phyloP scores from a whole-genome alignment of 192 early-diverging fungal species.

The Funneliformis geosporum region DNA sequence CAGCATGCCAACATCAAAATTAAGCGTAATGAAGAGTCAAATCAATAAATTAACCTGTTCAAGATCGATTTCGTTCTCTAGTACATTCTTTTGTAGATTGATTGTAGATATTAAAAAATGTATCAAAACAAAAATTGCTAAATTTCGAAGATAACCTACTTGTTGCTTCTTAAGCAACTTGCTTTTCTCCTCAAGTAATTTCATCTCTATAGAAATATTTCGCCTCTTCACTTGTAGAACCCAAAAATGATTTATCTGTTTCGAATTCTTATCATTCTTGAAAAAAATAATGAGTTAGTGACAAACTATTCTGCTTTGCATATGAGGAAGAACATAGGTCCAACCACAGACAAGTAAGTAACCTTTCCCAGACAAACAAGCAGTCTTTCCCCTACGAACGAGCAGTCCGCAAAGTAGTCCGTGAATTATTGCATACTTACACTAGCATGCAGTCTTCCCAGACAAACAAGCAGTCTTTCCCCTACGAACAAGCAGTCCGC shows the following conservation, averaged over 20 bases:
- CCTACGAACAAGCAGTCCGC: slow-evolving; percentile 11
- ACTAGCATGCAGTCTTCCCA: too few relatives aligned
- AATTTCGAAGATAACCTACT: too few relatives aligned
- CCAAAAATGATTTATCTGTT: slow-evolving; percentile 24
- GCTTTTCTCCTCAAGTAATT: slow-evolving; percentile 19
- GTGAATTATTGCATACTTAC: slow-evolving; percentile 1
- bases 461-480: slow-evolving; percentile 28
- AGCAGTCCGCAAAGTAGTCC: slow-evolving; percentile 23
- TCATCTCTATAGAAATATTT: slow-evolving; percentile 12
- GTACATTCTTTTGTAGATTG: too few relatives aligned
- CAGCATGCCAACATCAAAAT: too few relatives aligned
- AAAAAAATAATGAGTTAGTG: not conserved
- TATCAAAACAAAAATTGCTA: too few relatives aligned
- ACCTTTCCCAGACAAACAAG: slow-evolving; percentile 20
- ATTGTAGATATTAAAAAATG: too few relatives aligned
- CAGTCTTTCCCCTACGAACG: slow-evolving; percentile 22
- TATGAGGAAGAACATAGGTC: not conserved
- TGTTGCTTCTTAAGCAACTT: slow-evolving; percentile 6
- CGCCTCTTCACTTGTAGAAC: slow-evolving; percentile 11
- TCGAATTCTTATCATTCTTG: slow-evolving; percentile 26
- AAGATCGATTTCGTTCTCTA: too few relatives aligned
- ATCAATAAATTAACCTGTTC: too few relatives aligned
- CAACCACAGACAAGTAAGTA: slow-evolving; percentile 19
- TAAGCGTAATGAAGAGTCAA: too few relatives aligned
- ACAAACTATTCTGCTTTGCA: slow-evolving; percentile 5